phyloP scores from a whole-genome alignment of 2,329 filamentous ascomycete genomes.

The Sphaerulina musiva region DNA sequence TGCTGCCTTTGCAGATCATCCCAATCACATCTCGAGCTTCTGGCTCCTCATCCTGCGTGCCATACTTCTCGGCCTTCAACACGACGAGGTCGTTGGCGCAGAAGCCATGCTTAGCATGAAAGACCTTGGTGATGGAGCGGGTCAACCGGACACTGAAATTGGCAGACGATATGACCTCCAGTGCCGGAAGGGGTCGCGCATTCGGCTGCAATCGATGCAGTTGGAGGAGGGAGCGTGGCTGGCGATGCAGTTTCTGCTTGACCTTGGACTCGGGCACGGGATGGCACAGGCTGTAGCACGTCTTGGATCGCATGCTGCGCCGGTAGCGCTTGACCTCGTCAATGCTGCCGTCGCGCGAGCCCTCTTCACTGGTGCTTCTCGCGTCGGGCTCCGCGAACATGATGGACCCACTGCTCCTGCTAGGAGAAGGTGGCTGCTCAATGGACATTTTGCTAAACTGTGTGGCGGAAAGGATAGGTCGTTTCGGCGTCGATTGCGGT shows the following conservation, averaged over 20 bases:
- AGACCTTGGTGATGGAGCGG: conserved; percentile 57
- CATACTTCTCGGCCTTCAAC: conserved; percentile 63
- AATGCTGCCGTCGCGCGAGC: conserved; percentile 31
- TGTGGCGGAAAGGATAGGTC: conserved; percentile 21
- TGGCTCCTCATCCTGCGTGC: conserved; percentile 46
- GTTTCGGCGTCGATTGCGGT: conserved; percentile 6
- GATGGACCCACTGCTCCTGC: conserved; percentile 24
- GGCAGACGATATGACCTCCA: conserved; percentile 61
- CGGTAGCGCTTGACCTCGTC: conserved; percentile 24
- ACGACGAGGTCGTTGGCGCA: conserved; percentile 65
- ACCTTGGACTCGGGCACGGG: conserved; percentile 54
- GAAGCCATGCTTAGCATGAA: conserved; percentile 57
- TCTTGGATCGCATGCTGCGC: conserved; percentile 46
- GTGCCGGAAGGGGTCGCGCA: conserved; percentile 58
- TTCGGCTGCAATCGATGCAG: conserved; percentile 59
- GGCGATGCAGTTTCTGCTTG: conserved; percentile 57
- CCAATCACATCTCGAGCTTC: conserved; percentile 56
- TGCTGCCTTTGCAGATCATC: conserved; percentile 52
- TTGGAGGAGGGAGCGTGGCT: conserved; percentile 64
- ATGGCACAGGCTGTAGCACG: conserved; percentile 61
- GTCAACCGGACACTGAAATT: conserved; percentile 54
- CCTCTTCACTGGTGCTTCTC: conserved; percentile 26
- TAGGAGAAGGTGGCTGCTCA: conserved; percentile 24
- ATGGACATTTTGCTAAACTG: conserved; percentile 7
- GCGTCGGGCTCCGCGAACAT: conserved; percentile 34